phyloP scores from a whole-genome alignment of 768 basidiomycete species.

The Boletus insuetus region DNA sequence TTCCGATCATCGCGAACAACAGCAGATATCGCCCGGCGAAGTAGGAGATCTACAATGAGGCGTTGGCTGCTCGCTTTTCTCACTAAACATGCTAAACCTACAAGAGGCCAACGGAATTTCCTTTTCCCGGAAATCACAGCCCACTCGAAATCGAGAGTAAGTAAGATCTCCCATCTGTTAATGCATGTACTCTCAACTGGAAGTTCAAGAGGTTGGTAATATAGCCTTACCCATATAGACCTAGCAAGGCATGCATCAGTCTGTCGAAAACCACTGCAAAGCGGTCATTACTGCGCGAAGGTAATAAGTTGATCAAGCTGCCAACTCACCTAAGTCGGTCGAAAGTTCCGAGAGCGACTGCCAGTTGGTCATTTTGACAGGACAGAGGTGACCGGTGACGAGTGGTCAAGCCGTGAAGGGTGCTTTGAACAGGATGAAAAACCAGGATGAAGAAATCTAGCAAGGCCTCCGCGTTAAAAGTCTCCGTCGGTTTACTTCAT shows the following conservation, averaged over 20 bases:
- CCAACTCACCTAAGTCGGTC: conserved; percentile 34
- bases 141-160: conserved; percentile 44
- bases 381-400: neutral
- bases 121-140: conserved; percentile 39
- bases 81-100: conserved; percentile 24
- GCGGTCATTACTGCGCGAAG: neutral
- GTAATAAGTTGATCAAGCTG: neutral
- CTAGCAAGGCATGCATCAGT: conserved; percentile 43
- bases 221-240: conserved; percentile 42
- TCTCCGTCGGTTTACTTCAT: conserved; percentile 1
- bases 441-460: neutral
- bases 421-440: neutral
- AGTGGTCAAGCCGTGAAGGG: neutral
- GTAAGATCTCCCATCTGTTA: conserved; percentile 43
- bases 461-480: conserved; percentile 8
- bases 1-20: conserved; percentile 45
- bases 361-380: conserved; percentile 39
- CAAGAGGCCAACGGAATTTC: conserved; percentile 48
- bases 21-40: conserved; percentile 44
- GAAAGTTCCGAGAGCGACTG: conserved; percentile 37
- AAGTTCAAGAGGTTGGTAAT: neutral
- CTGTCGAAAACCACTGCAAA: conserved; percentile 37
- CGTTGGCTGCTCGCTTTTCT: neutral
- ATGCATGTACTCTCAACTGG: neutral
- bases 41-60: conserved; percentile 39